Evolutionary conservation across 2,329 filamentous ascomycete species (phyloP), one percentile per base, ranked within the genome.

Genomic region (Pyrenophora seminiperda): DNA sequence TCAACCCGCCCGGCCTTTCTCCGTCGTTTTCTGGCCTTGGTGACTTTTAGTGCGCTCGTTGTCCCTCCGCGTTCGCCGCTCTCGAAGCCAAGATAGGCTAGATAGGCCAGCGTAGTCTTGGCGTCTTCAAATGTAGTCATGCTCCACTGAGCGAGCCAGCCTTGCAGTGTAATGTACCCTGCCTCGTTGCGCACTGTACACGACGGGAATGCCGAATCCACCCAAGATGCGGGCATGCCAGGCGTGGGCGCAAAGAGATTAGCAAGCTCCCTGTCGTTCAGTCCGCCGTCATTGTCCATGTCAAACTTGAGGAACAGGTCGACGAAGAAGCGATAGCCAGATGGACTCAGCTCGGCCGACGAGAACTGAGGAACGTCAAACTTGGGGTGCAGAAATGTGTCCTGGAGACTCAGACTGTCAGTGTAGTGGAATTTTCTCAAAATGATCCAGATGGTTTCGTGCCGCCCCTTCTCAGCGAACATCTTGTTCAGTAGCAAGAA

Each of bases 121-220:
- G 94, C 93, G 48, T 95, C 92, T 53, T 95, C 85, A 65, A 97
- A 99, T 0, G 94, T 99, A 0, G 94, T 99, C 94, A 99, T 99
- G 71, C 92, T 97, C 94, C 94, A 99, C 66, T 99, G 94, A 3
- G 94, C 94, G 30, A 99, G 83, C 94, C 94, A 99, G 2, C 94
- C 94, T 73, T 99, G 94, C 3, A 99, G 79, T 1, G 94, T 99
- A 54, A 99, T 92, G 70, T 97, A 85, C 0, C 94, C 94, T 7
- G 90, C 91, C 74, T 99, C 94, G 68, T 97, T 97, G 33, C 91
- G 87, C 14, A 97, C 93, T 0, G 94, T 97, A 18, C 91, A 96
- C 0, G 89, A 91, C 1, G 94, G 94, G 66, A 99, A 99, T 0
- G 85, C 89, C 1, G 88, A 88, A 57, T 97, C 92, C 0, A 85